Percentiles rank a stretch among this genome's conserved stretches.
Evolutionary conservation across 371 early-diverging fungal species (phyloP).

Genomic region (Dinochytrium kinnereticum): DNA sequence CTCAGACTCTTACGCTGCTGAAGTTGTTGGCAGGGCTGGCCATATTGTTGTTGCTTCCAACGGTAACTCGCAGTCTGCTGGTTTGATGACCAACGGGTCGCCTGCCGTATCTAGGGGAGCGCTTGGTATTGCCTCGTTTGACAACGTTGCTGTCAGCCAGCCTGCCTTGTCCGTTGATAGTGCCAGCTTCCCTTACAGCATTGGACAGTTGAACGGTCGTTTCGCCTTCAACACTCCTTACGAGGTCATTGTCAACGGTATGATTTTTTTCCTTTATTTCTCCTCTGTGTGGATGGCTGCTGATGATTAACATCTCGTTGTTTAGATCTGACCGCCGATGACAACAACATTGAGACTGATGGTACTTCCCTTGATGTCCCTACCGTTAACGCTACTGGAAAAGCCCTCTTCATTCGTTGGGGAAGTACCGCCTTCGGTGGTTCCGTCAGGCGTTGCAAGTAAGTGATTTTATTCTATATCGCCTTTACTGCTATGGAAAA

Average conservation of each 20-base stretch:
- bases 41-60: constrained; percentile 1
- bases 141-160: constrained; percentile 10
- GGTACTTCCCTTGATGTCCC: neutral
- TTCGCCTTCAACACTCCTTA: neutral
- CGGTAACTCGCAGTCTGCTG: constrained; percentile 52
- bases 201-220: constrained; percentile 1
- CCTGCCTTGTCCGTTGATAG: neutral
- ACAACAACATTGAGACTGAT: neutral
- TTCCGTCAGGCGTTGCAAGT: constrained; percentile 9
- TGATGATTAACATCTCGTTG: neutral
- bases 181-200: constrained; percentile 8
- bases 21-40: constrained; percentile 24
- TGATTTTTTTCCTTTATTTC: neutral
- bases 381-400: neutral
- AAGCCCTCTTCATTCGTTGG: constrained; percentile 20
- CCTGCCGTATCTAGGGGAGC: constrained; percentile 23
- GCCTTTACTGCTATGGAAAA: too few species aligned
- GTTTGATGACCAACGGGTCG: neutral
- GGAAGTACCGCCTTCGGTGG: constrained; percentile 17
- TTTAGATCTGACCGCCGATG: constrained; percentile 6
- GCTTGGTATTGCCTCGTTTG: constrained; percentile 15
- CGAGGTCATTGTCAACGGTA: constrained; percentile 10
- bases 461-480: too few species aligned
- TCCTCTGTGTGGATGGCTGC: neutral
- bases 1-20: constrained; percentile 25